Percentiles rank a stretch among this genome's conserved stretches.
These are phyloP conservation scores for Fusarium neocosmosporiellum DNA, from an alignment of 2,329 filamentous ascomycete species.

Conservation along the genomic window DNA sequence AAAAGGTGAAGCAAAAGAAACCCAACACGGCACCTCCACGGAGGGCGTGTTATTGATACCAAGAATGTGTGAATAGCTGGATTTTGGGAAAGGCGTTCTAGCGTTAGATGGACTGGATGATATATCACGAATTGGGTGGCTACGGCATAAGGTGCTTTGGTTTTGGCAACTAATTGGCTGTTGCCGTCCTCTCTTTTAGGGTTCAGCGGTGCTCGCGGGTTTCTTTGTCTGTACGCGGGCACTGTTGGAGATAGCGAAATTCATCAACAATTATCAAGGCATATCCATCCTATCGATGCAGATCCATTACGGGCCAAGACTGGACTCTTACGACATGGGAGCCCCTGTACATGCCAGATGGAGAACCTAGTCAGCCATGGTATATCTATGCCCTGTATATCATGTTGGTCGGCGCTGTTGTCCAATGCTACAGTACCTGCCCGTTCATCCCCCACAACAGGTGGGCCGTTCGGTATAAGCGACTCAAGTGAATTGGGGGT, in stretches of 20 bases:
- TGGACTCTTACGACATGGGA: not conserved
- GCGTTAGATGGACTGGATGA: conserved; percentile 20
- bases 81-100: conserved; percentile 28
- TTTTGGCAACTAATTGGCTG: conserved; percentile 12
- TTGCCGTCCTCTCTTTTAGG: conserved; percentile 32
- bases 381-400: not conserved
- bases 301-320: not conserved
- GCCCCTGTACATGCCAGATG: not conserved
- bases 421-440: not conserved
- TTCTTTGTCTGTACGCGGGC: conserved; percentile 9
- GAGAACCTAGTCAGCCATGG: not conserved
- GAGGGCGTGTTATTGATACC: conserved; percentile 28
- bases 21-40: conserved; percentile 6
- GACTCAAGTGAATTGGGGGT: not conserved
- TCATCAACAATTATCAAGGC: not conserved
- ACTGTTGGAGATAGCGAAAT: conserved; percentile 14
- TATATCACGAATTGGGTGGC: conserved; percentile 27
- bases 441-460: conserved; percentile 19
- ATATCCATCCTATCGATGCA: not conserved
- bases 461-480: conserved; percentile 12
- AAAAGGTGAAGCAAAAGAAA: conserved; percentile 1
- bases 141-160: not conserved
- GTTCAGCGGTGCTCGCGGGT: not conserved
- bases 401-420: not conserved
- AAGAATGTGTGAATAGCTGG: conserved; percentile 30